These are phyloP conservation scores for Suillus tomentosus DNA, from an alignment of 768 basidiomycete species.

Conservation along the genomic window DNA sequence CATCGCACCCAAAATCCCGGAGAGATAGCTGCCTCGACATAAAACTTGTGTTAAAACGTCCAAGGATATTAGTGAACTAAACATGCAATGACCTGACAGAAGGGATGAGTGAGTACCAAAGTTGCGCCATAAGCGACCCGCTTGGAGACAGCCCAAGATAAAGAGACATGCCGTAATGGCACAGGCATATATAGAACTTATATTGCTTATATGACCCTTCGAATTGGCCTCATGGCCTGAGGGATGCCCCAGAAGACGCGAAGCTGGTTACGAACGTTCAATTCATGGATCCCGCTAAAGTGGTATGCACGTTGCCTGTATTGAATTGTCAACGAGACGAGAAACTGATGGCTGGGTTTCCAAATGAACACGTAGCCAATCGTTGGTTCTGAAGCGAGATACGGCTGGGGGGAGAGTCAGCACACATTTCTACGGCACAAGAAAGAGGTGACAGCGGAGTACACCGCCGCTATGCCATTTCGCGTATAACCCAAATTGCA, in stretches of 20 bases:
- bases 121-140: conserved; percentile 1
- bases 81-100: background rate
- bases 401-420: background rate
- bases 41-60: background rate
- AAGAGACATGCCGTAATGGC: background rate
- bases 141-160: background rate
- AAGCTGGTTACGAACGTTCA: background rate
- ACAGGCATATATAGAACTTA: background rate
- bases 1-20: background rate
- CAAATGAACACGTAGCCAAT: background rate
- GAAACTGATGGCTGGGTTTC: background rate
- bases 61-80: background rate
- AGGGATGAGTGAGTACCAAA: background rate
- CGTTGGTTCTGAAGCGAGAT: conserved; percentile 4
- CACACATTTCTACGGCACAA: background rate
- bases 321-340: background rate
- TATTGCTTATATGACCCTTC: background rate
- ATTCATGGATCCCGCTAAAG: background rate
- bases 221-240: background rate
- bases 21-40: background rate
- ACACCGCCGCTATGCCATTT: background rate
- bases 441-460: no score
- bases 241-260: background rate
- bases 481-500: background rate
- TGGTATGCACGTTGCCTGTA: background rate